Base-by-base conservation (phyloP, 441 rosid species). In the Populus hybrid region DNA sequence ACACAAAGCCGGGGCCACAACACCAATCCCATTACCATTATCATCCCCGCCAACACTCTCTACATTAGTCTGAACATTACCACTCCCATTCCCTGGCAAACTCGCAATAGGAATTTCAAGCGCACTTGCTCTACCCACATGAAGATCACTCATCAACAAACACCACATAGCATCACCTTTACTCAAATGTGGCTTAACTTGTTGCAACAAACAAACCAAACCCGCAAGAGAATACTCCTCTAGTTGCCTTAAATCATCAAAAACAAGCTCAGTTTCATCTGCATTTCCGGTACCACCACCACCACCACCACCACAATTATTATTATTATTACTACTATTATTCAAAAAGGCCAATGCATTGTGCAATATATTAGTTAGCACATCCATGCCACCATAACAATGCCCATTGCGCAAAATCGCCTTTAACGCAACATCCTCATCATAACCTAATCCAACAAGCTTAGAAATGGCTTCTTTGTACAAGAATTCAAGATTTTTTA, bases 81-180 rank as follows among this genome's bases (percentile, higher is more conserved):
- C 73, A 61, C 63, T 69, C 67, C 84, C 88, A 70, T 76, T 83
- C 5, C 73, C 84, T 38, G 90, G 76, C 2, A 85, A 79, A 67
- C 83, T 76, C 63, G 78, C 50, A 36, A 73, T 18, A 1, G 95
- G 96, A 66, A 93, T 80, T 71, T 95, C 98, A 76, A 95, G 83
- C 0, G 88, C 74, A 83, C 91, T 91, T 8, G 99, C 98, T 76
- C 86, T 88, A 75, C 90, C 95, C 18, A 95, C 97, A 82, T 94
- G 93, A 69, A 95, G 95, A 83, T 95, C 97, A 86, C 92, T 89
- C 92, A 90, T 89, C 50, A 95, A 86, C 86, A 94, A 92, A 83
- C 97, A 95, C 99, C 97, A 94, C 98, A 92, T 89, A 10, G 97
- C 99, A 87, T 94, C 97, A 69, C 97, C 98, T 89, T 86, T 91